Percentiles rank a stretch among this genome's conserved stretches.
These are phyloP conservation scores for Podospora anserina DNA, from an alignment of 495 filamentous ascomycete genomes.

Conservation along the genomic window DNA sequence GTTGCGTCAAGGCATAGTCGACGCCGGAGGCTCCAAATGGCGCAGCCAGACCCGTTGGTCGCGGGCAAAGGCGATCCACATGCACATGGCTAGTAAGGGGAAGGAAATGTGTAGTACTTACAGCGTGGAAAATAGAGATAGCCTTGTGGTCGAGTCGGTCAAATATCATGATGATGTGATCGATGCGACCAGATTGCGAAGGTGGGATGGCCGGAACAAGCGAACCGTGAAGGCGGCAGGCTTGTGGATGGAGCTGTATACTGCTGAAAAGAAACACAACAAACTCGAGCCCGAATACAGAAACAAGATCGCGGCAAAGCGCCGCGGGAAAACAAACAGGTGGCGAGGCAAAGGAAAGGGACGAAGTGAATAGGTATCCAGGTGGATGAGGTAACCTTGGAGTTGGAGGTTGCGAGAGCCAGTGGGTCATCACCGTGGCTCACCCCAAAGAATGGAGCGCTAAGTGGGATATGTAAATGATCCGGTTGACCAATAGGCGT, in stretches of 20 bases:
- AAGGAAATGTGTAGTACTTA: conserved; percentile 17
- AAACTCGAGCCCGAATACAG: background rate
- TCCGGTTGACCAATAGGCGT: conserved; percentile 24
- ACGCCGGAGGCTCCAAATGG: background rate
- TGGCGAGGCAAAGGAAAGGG: background rate
- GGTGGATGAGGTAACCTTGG: conserved; percentile 16
- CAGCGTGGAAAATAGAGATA: conserved; percentile 24
- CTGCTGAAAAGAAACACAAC: background rate
- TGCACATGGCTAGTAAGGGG: background rate
- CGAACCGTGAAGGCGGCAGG: background rate
- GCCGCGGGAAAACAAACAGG: background rate
- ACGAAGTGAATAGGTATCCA: conserved; percentile 11
- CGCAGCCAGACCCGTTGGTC: background rate
- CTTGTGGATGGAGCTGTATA: background rate
- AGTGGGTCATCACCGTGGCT: conserved; percentile 13
- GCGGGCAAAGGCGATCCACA: background rate
- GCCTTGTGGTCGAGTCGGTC: conserved; percentile 16
- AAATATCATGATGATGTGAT: conserved; percentile 32
- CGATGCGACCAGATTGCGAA: conserved; percentile 8
- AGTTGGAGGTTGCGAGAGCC: conserved; percentile 9
- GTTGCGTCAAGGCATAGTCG: background rate
- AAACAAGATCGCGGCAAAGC: background rate
- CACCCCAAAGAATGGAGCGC: background rate
- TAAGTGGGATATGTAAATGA: conserved; percentile 26
- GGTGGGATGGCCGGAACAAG: conserved; percentile 1